Base-by-base conservation (phyloP, 1,284 basidiomycete species). In the Cutaneotrichosporon curvatum region DNA sequence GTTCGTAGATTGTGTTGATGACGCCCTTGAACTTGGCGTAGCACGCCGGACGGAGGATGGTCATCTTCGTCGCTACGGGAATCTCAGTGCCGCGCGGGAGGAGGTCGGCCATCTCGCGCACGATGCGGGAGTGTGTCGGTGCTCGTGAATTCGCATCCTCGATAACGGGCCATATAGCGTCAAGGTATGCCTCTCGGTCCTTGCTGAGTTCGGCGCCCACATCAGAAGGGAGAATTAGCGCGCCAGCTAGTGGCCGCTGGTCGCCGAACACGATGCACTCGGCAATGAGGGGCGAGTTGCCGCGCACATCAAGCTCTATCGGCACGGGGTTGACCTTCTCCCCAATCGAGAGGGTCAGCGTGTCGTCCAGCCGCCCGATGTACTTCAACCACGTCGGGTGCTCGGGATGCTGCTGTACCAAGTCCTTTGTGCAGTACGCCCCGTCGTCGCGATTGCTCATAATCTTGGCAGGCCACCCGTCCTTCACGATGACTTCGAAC, bases 241-340 rank as follows among this genome's bases (percentile, higher is more conserved):
- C 76, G 4, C 81, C 81, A 6, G 75, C 71, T 48, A 79, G 77
- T 4, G 78, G 73, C 35, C 75, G 68, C 6, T 72, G 76, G 16
- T 76, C 72, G 7, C 81, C 81, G 41, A 82, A 82, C 38, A 83
- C 75, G 53, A 82, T 75, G 21, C 77, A 79, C 52, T 76, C 75
- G 21, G 61, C 60, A 20, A 75, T 55, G 31, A 76, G 72, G 0
- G 76, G 73, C 16, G 73, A 75, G 50, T 70, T 69, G 12, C 67
- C 65, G 31, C 63, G 60, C 59, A 70, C 63, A 23, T 67, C 66
- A 19, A 68, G 57, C 54, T 71, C 69, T 46, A 72, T 68, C 1
- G 68, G 66, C 3, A 70, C 73, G 1, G 79, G 78, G 53, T 79
- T 79, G 7, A 78, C 79, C 69, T 81, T 81, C 64, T 81, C 78